Evolutionary conservation across 306 rosid species (phyloP).

Genomic region (Lathyrus aphaca): DNA sequence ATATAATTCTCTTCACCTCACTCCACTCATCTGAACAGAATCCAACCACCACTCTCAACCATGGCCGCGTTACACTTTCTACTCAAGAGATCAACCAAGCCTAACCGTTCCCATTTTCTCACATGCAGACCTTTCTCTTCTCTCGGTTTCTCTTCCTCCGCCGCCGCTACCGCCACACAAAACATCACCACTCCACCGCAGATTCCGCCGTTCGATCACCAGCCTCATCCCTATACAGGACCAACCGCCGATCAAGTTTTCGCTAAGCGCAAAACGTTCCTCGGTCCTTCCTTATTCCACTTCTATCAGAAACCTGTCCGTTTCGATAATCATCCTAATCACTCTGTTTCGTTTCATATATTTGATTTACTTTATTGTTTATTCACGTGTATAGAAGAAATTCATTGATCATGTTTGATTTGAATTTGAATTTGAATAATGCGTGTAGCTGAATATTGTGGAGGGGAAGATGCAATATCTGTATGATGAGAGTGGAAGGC

Average conservation of each 20-base stretch:
- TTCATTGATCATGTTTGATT: constrained; percentile 18
- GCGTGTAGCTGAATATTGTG: constrained; percentile 77
- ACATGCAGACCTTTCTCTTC: constrained; percentile 35
- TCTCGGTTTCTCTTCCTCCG: constrained; percentile 18
- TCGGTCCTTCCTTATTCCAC: constrained; percentile 87
- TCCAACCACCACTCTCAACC: neutral
- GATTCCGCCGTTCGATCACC: constrained; percentile 71
- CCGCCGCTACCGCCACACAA: constrained; percentile 25
- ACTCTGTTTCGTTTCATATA: no score
- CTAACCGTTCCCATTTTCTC: neutral
- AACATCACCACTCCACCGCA: constrained; percentile 41
- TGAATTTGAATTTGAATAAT: constrained; percentile 13
- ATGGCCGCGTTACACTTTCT: constrained; percentile 58
- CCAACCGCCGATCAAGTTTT: constrained; percentile 71
- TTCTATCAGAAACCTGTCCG: constrained; percentile 84
- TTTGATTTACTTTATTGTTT: neutral
- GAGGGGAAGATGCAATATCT: constrained; percentile 96
- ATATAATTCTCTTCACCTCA: neutral
- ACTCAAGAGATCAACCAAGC: constrained; percentile 51
- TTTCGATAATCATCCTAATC: constrained; percentile 25
- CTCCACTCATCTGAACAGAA: neutral
- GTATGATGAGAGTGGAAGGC: constrained; percentile 85
- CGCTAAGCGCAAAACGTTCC: constrained; percentile 72
- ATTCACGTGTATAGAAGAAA: neutral
- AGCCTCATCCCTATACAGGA: constrained; percentile 67